Conservation (phyloP, 176 grass and related monocot species). For the Elaeis guineensis region DNA sequence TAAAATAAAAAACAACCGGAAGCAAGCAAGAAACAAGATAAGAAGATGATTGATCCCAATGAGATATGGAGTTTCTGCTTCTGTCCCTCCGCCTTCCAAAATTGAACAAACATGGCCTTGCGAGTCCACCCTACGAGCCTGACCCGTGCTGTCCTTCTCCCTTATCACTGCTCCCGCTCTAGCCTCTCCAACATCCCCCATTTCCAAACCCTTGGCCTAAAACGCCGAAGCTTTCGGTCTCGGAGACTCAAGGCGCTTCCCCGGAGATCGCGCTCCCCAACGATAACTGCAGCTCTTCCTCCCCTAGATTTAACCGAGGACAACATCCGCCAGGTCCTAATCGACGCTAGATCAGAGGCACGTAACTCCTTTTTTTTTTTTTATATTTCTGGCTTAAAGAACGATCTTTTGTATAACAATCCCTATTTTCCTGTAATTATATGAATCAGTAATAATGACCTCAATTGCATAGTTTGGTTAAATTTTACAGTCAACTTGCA, state of each 20-base stretch:
- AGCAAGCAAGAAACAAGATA: no score
- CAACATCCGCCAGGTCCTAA: slow-evolving; percentile 54
- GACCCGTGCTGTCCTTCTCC: neutral
- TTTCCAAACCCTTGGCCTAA: neutral
- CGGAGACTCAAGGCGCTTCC: slow-evolving; percentile 4
- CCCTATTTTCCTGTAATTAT: no score
- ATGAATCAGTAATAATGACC: no score
- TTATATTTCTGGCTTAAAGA: neutral
- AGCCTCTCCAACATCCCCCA: neutral
- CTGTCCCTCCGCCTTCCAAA: no score
- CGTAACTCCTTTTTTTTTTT: neutral
- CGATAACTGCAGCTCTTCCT: slow-evolving; percentile 29
- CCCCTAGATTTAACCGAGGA: slow-evolving; percentile 90
- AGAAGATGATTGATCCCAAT: no score
- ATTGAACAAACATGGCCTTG: no score
- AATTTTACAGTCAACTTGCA: no score
- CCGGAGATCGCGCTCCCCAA: slow-evolving; percentile 8
- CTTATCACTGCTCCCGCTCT: neutral
- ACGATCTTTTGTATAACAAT: neutral
- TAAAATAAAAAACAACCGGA: no score
- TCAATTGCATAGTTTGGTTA: no score
- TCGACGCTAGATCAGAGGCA: slow-evolving; percentile 67
- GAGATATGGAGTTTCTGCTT: no score
- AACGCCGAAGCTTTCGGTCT: neutral
- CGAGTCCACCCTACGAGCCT: neutral